phyloP scores from a whole-genome alignment of 495 filamentous ascomycete species.

The Xylaria cubensis region DNA sequence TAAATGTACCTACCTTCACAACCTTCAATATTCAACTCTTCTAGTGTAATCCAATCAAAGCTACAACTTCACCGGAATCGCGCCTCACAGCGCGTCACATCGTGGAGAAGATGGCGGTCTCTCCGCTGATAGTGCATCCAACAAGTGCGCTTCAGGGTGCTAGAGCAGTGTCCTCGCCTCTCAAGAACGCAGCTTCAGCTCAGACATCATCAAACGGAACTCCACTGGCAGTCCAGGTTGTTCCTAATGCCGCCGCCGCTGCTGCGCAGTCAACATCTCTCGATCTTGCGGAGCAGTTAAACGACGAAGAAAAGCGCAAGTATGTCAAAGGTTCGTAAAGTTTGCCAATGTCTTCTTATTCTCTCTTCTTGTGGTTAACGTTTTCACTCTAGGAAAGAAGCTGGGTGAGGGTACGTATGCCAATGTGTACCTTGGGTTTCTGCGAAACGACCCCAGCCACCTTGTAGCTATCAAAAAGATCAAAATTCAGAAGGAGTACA shows the following conservation, averaged over 20 bases:
- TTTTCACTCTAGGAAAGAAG: slow-evolving; percentile 67
- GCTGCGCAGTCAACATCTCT: slow-evolving; percentile 31
- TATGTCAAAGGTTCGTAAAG: slow-evolving; percentile 78
- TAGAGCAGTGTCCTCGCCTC: slow-evolving; percentile 37
- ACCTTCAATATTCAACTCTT: background rate
- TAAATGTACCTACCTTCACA: background rate
- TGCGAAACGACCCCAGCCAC: slow-evolving; percentile 67
- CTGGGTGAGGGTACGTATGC: slow-evolving; percentile 98
- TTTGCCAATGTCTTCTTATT: slow-evolving; percentile 2
- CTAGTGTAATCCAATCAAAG: background rate
- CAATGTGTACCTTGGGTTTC: slow-evolving; percentile 87
- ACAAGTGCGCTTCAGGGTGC: slow-evolving; percentile 33
- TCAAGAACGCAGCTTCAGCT: slow-evolving; percentile 40
- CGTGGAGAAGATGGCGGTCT: slow-evolving; percentile 40
- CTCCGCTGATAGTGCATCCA: slow-evolving; percentile 40
- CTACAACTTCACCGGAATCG: background rate
- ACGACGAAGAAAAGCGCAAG: slow-evolving; percentile 83
- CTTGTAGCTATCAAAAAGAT: slow-evolving; percentile 98
- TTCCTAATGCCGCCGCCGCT: slow-evolving; percentile 37
- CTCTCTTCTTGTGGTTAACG: slow-evolving; percentile 14
- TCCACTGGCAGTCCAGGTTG: slow-evolving; percentile 33
- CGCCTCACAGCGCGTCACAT: background rate
- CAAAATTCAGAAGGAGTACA: slow-evolving; percentile 83
- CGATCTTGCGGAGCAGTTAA: slow-evolving; percentile 85
- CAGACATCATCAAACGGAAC: slow-evolving; percentile 45